A percentile compares a stretch with the other conserved stretches of the same genome.
Conservation (phyloP, 371 early-diverging fungal species). For the Mortierella sp. region DNA sequence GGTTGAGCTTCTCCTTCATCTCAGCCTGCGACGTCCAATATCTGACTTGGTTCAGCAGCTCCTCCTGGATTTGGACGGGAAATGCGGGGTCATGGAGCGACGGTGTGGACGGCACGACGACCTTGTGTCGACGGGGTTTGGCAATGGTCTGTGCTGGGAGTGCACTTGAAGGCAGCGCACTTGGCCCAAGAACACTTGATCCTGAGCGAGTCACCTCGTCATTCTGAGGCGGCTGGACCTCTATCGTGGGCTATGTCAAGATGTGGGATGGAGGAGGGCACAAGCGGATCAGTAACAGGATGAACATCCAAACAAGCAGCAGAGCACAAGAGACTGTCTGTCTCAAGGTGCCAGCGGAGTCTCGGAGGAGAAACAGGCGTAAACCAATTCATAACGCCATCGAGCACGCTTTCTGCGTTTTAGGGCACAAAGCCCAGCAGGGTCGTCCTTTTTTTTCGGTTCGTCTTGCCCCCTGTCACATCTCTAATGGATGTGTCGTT, state of each 20-base stretch:
- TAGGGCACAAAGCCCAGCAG: too few species aligned
- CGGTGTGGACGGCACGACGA: constrained; percentile 21
- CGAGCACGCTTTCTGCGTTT: too few species aligned
- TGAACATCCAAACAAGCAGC: neutral
- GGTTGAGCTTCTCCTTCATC: constrained; percentile 71
- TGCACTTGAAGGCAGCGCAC: constrained; percentile 33
- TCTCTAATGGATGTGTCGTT: too few species aligned
- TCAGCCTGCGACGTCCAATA: constrained; percentile 55
- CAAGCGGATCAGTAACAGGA: neutral
- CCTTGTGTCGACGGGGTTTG: constrained; percentile 54
- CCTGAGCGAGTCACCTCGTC: constrained; percentile 9
- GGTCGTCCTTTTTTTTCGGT: neutral
- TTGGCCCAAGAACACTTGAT: constrained; percentile 32
- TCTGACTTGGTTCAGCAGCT: constrained; percentile 49
- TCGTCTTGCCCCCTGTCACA: too few species aligned
- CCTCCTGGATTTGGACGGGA: constrained; percentile 51
- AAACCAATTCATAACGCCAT: too few species aligned
- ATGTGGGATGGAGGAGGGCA: too few species aligned
- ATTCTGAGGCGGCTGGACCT: constrained; percentile 32
- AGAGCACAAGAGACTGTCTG: too few species aligned
- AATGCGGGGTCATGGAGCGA: constrained; percentile 34
- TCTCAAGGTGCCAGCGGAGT: too few species aligned
- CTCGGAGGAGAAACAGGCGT: too few species aligned
- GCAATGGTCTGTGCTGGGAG: constrained; percentile 38
- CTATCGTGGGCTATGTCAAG: constrained; percentile 33